Evolutionary conservation across 768 basidiomycete genomes (phyloP), one percentile per base, ranked within the genome.

Genomic region (Guyanaporus albipodus): DNA sequence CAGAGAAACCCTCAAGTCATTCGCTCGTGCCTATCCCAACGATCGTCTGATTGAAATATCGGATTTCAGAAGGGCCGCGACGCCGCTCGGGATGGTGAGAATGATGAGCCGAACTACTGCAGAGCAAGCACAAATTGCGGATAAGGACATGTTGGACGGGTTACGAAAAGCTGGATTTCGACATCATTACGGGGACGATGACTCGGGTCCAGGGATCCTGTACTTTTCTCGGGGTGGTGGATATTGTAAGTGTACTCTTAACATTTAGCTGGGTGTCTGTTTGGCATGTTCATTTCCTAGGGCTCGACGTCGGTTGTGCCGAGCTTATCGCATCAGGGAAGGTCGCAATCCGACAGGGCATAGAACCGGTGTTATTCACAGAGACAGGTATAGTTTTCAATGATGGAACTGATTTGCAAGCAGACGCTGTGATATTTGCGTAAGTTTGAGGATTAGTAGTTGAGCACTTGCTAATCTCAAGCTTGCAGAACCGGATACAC

Each of bases 231-330:
- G 40, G 8, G 46, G 46, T 2, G 40, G 46, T 42, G 46, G 40
- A 27, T 43, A 47, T 22, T 47, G 46, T 47, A 15, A 22, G 46
- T n/a, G n/a, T n/a, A n/a, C n/a, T n/a, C n/a, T n/a, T n/a, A n/a
- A n/a, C n/a, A n/a, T n/a, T n/a, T n/a, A n/a, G n/a, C n/a, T n/a
- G n/a, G n/a, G n/a, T n/a, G n/a, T n/a, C n/a, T n/a, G n/a, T n/a
- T n/a, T n/a, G n/a, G n/a, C n/a, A n/a, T n/a, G n/a, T n/a, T n/a
- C n/a, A n/a, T n/a, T n/a, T n/a, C n/a, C n/a, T n/a, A 47, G 40
- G 46, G 40, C 32, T 47, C 23, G 46, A 47, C 15, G 46, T 47
- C 23, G 46, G 46, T 8, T 47, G 46, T 15, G 46, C 46, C 4
- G 40, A 43, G 12, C 46, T 47, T 12, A 47, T 47, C 10, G 40